Evolutionary conservation across 257 asterid genomes (phyloP).

Genomic region (Capsicum chinense): DNA sequence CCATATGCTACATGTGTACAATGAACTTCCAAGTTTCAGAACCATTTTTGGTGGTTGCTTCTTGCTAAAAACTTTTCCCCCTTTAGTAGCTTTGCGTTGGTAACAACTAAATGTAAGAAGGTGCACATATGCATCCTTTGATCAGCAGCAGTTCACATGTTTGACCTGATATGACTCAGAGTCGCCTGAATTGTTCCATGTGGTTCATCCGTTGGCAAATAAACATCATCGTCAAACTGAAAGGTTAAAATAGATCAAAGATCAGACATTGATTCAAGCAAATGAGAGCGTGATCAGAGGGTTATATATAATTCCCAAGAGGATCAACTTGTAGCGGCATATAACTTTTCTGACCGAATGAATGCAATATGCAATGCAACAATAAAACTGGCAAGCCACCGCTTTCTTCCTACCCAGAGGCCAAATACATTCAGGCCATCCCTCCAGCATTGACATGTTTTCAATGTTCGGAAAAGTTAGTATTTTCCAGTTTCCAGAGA

Average conservation of each 20-base stretch:
- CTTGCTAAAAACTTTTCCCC: constrained; percentile 4
- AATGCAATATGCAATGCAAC: neutral
- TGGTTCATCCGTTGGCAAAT: constrained; percentile 89
- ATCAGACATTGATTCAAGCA: neutral
- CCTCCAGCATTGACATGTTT: neutral
- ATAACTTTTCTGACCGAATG: neutral
- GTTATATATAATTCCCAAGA: neutral
- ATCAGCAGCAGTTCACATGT: constrained; percentile 52
- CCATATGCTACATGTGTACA: neutral
- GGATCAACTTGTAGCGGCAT: neutral
- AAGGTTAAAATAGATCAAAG: neutral
- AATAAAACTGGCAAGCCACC: neutral
- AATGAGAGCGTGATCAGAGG: neutral
- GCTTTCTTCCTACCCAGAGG: neutral
- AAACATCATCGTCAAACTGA: constrained; percentile 93
- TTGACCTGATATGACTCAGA: constrained; percentile 73
- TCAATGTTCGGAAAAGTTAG: neutral
- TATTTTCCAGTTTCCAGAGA: neutral
- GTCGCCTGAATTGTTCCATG: constrained; percentile 94
- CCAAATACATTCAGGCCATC: neutral
- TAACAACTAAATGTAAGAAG: constrained; percentile 3
- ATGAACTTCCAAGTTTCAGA: neutral
- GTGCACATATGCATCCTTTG: neutral
- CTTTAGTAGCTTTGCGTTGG: neutral
- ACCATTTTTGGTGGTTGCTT: constrained; percentile 2